Percentiles rank a stretch among this genome's conserved stretches.
Conservation (phyloP, 345 rosid genomes). For the Angophora floribunda region DNA sequence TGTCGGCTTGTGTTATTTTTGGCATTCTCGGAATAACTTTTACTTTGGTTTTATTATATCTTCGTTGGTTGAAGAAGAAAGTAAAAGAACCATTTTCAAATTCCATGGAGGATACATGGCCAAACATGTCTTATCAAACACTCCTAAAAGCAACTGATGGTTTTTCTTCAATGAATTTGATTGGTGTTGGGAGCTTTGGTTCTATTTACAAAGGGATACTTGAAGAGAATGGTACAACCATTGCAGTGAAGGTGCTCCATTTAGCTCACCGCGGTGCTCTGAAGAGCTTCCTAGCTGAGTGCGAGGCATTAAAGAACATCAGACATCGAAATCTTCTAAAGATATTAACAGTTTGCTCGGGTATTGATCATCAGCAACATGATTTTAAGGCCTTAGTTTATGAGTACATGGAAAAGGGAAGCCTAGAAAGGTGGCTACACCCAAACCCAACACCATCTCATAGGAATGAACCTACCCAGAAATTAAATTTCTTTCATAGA, state of each 20-base stretch:
- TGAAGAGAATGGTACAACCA: rapidly evolving
- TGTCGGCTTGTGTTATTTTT: rapidly evolving
- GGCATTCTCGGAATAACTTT: background rate
- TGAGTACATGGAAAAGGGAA: background rate
- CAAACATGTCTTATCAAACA: background rate
- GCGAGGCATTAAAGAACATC: background rate
- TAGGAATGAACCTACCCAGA: rapidly evolving
- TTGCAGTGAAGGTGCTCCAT: rapidly evolving
- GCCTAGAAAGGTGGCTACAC: background rate
- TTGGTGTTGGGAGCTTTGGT: background rate
- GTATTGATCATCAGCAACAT: background rate
- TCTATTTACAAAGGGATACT: background rate
- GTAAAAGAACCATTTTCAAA: background rate
- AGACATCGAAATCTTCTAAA: background rate
- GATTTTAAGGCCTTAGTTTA: background rate
- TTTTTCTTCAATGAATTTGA: background rate
- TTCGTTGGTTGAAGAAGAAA: rapidly evolving
- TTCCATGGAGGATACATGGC: background rate
- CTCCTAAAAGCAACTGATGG: background rate
- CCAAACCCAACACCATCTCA: background rate
- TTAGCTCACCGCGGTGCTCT: rapidly evolving
- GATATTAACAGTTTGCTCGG: background rate
- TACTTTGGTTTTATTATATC: rapidly evolving
- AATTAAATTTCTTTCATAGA: background rate
- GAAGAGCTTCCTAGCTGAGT: rapidly evolving